Base-by-base conservation (phyloP, 2,329 filamentous ascomycete genomes). In the Fusarium anguioides region DNA sequence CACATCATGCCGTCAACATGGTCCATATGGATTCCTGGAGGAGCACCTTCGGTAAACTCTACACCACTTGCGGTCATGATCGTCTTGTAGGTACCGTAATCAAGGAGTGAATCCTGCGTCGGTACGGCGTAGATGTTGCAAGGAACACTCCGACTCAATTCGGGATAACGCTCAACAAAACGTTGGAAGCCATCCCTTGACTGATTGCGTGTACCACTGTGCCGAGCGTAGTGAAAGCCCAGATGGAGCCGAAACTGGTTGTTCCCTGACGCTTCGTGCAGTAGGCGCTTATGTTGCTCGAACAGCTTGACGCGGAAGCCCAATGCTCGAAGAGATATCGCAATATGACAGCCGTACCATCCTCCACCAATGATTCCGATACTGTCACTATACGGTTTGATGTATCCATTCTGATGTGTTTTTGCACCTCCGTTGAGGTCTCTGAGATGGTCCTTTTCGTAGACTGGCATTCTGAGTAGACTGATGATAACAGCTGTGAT, bases 261-360 rank as follows among this genome's bases (percentile, higher is more conserved):
- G 27, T 55, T 55, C 1, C 51, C 51, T 8, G 51, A 55, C 33
- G 51, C 51, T 40, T 55, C 51, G 15, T 55, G 51, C 20, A 55
- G 35, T 6, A 55, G 33, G 14, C 44, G 44, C 31, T 47, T 31
- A 26, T 55, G 51, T 18, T 55, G 51, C 8, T 55, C 51, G 0
- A 55, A 61, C 12, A 53, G 26, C 12, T 23, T 53, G 8, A 46
- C 49, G 4, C 6, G 40, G 26, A 46, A 36, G 29, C 49, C 49
- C n/a, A 53, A 23, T 6, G 20, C 8, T 17, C 40, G 39, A 14
- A 53, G 49, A 4, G 49, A 7, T 29, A 21, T 3, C 8, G 49
- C 49, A 12, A 53, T 53, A 23, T 53, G 49, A 46, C 49, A 53
- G 21, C 49, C 49, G 23, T 53, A 53, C 49, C 49, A 53, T 18